phyloP scores from a whole-genome alignment of 345 rosid species.

The Tarenaya hassleriana region DNA sequence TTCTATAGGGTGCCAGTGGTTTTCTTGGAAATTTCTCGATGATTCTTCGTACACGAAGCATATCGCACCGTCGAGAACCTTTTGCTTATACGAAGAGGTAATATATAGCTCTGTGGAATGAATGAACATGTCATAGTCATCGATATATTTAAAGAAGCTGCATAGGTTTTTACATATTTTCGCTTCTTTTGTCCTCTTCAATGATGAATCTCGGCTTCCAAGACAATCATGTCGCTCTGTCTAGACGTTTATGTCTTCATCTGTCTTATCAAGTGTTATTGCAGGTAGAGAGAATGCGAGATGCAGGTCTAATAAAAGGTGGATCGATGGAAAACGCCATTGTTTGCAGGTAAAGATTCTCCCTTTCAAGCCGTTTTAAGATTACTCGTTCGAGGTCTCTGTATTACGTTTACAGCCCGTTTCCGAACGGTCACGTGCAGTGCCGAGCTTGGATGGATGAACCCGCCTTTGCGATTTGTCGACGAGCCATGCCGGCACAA shows the following conservation, averaged over 20 bases:
- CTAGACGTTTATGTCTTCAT: conserved; percentile 3
- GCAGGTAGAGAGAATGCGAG: conserved; percentile 74
- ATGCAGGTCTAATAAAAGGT: conserved; percentile 73
- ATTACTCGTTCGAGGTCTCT: too few species aligned
- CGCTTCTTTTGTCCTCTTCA: too few species aligned
- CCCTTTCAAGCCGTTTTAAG: conserved; percentile 3
- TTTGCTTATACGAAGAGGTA: conserved; percentile 71
- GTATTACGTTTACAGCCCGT: too few species aligned
- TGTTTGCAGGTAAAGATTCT: conserved; percentile 62
- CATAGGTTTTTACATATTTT: too few species aligned
- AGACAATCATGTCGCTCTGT: too few species aligned
- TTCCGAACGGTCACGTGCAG: conserved; percentile 27
- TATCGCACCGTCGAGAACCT: conserved; percentile 72
- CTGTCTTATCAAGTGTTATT: conserved; percentile 10
- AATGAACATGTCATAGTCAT: background rate
- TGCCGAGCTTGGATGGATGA: conserved; percentile 76
- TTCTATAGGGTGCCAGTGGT: conserved; percentile 80
- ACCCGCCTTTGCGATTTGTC: conserved; percentile 60
- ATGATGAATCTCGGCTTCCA: too few species aligned
- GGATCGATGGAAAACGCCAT: conserved; percentile 79
- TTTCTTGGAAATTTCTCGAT: conserved; percentile 45
- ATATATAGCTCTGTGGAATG: background rate
- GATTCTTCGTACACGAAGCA: conserved; percentile 39
- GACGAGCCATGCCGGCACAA: conserved; percentile 89
- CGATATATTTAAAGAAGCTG: background rate